phyloP scores from a whole-genome alignment of 768 basidiomycete genomes.

The Auricularia auricula-judae region DNA sequence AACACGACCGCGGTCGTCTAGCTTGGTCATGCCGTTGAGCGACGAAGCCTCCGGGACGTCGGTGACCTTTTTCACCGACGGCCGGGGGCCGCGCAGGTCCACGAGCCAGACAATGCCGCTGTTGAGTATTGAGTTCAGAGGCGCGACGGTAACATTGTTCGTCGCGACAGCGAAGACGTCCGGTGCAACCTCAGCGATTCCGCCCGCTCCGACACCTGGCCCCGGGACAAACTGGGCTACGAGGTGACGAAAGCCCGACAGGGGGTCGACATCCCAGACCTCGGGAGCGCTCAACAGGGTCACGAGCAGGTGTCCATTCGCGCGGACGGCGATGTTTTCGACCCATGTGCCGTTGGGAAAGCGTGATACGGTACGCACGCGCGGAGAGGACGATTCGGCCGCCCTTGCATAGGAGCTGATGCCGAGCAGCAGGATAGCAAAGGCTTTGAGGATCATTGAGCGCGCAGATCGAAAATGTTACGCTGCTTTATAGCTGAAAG shows the following conservation, averaged over 20 bases:
- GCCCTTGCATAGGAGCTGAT: too few relatives aligned
- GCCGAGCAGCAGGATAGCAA: too few relatives aligned
- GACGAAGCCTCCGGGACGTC: not conserved
- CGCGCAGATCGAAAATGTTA: too few relatives aligned
- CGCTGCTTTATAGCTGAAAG: too few relatives aligned
- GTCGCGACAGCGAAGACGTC: not conserved
- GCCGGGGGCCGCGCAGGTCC: not conserved
- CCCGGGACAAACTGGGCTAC: not conserved
- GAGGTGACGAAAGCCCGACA: not conserved
- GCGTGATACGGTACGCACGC: not conserved
- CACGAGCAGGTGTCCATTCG: not conserved
- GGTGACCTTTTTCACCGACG: not conserved
- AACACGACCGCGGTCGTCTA: not conserved
- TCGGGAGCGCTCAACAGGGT: not conserved
- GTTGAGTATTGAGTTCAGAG: not conserved
- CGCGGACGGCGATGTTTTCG: not conserved
- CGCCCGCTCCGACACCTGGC: not conserved
- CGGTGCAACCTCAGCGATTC: not conserved
- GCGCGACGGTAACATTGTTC: not conserved
- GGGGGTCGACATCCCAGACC: not conserved
- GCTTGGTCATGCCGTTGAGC: not conserved
- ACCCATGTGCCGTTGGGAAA: not conserved
- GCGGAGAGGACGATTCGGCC: conserved; percentile 45
- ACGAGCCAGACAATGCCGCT: not conserved
- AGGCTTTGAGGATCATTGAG: too few relatives aligned